Evolutionary conservation across 139 green algal species (phyloP).

Genomic region (Picocystis salinarum): DNA sequence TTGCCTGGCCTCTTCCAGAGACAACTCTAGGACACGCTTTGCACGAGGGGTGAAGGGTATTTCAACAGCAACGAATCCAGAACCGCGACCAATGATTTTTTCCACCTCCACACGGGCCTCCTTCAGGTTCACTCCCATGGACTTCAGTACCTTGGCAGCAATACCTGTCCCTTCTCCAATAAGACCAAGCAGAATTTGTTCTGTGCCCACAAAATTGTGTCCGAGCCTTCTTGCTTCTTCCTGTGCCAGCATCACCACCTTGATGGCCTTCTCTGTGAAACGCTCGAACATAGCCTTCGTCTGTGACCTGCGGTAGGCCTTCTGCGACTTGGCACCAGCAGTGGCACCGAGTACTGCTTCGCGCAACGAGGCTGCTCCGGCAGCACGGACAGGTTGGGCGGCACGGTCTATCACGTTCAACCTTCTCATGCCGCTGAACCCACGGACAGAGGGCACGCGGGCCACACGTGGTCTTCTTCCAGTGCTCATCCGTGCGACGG

Average conservation of each 20-base stretch:
- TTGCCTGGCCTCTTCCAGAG: constrained; percentile 89
- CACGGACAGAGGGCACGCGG: no score
- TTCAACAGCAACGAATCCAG: constrained; percentile 94
- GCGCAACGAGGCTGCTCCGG: no score
- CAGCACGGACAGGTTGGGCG: no score
- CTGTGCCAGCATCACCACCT: constrained; percentile 94
- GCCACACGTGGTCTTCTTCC: no score
- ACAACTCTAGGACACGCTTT: constrained; percentile 97
- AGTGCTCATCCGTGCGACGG: no score
- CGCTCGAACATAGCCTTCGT: constrained; percentile 76
- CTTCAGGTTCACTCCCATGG: constrained; percentile 96
- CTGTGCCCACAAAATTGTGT: constrained; percentile 99
- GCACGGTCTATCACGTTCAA: no score
- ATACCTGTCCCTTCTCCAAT: constrained; percentile 97
- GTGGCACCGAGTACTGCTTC: no score
- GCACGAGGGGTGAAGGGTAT: constrained; percentile 97
- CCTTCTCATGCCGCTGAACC: no score
- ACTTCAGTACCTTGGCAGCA: constrained; percentile 97
- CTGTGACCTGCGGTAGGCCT: no score
- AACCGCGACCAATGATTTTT: constrained; percentile 95
- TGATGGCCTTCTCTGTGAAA: constrained; percentile 72
- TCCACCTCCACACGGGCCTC: constrained; percentile 91
- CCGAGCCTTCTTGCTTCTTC: constrained; percentile 82
- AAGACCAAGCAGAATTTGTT: constrained; percentile 96
- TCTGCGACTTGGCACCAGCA: no score